Evolutionary conservation across 2,329 filamentous ascomycete genomes (phyloP), one percentile per base, ranked within the genome.

Genomic region (Coniochaeta hoffmannii): DNA sequence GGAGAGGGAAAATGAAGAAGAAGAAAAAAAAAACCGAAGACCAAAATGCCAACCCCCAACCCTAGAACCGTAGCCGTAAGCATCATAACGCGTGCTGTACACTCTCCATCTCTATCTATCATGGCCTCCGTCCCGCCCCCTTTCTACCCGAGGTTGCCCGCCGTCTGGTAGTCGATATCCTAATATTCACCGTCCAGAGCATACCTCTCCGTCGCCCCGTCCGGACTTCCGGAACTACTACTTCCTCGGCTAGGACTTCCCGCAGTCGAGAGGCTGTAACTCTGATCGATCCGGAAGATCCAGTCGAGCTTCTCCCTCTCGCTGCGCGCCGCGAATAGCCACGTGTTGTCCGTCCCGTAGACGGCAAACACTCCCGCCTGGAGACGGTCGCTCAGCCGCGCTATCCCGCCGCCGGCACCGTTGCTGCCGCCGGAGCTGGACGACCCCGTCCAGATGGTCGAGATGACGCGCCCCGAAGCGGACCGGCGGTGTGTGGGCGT

Each of bases 231-330:
- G 19, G 69, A 65, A 14, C 69, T 69, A 55, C 72, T 76, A 34
- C 66, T 70, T 22, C 68, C 65, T 15, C 69, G 69, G 59, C 71
- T 76, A 41, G 60, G 63, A 58, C 76, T 79, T 44, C 73, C 73
- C 55, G 70, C 74, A 11, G 71, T 75, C 34, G 78, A 75, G 63
- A 80, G 70, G 28, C 28, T 31, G 62, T 80, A 83, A 53, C 87
- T 89, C 76, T 96, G 88, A 71, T 99, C 94, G 63, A 99, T 90
- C 65, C 88, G 87, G 70, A 95, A 82, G 63, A 99, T 96, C 94
- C 94, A 99, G 69, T 97, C 94, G 63, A 92, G 87, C 77, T 97
- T 96, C 70, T 97, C 92, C 51, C 86, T 81, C 74, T 97, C 93
- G 64, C 85, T 93, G 57, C 91, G 81, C 24, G 91, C 89, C 14